Base-by-base conservation (phyloP, 2,329 filamentous ascomycete genomes). In the Cladosporium halotolerans region DNA sequence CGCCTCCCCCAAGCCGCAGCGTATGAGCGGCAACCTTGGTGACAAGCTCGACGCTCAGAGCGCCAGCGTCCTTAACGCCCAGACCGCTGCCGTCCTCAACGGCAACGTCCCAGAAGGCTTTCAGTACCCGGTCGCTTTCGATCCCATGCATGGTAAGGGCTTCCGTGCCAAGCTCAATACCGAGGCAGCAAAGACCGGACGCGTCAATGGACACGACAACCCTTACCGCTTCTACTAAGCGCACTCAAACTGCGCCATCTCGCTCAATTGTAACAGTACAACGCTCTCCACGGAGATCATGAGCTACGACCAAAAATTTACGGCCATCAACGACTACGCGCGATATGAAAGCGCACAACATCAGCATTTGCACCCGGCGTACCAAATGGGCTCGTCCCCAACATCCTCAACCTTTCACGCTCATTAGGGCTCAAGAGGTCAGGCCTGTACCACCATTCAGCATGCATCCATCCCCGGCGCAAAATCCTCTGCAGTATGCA, bases 1-100 rank as follows among this genome's bases (percentile, higher is more conserved):
- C 39, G 45, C 60, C 9, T 62, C 66, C 33, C 60, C 65, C 4
- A 57, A 61, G 55, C 62, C 64, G 36, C 64, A 66, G 58, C 64
- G 64, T 39, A 57, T 59, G 56, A 58, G 53, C 41, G 58, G 55
- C 36, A 60, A 56, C 47, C 56, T 59, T 31, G 57, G 55, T 52
- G 50, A 47, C 28, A 53, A 36, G 16, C 43, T 53, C 23, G 50
- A 53, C 13, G 54, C 48, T 19, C 46, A 55, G 43, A 45, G 44
- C 50, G 33, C 43, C 18, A 36, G 46, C 16, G 43, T 10, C 9
- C 34, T 31, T 11, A 45, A 46, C 34, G 38, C 23, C 40, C 41
- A 44, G 18, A 19, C 41, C 31, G 47, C 38, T 6, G 14, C 47
- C 5, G 18, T 11, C 36, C 14, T 41, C n/a, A 45, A 44, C 19